Conservation (phyloP, 805 yeast genomes). For the Saturnispora saitoi region DNA sequence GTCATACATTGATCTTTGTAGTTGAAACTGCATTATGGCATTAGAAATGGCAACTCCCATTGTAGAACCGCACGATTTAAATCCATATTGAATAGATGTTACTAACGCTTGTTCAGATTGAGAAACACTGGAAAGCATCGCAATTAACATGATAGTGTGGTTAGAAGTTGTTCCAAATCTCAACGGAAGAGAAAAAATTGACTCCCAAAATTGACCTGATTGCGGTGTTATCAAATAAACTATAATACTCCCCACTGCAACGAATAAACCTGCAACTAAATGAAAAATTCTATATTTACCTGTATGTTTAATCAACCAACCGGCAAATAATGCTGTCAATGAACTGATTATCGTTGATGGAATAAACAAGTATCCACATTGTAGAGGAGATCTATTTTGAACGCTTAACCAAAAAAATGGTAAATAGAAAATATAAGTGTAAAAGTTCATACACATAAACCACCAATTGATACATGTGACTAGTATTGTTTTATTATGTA, state of each 20-base stretch:
- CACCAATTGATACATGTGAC: conserved; percentile 59
- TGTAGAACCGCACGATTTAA: conserved; percentile 45
- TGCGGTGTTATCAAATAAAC: conserved; percentile 19
- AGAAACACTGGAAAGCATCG: conserved; percentile 68
- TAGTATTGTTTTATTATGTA: conserved; percentile 50
- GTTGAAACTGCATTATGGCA: conserved; percentile 33
- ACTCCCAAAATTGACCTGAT: conserved; percentile 29
- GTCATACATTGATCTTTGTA: not conserved
- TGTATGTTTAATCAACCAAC: conserved; percentile 54
- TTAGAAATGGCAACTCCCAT: conserved; percentile 41
- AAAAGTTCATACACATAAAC: conserved; percentile 60
- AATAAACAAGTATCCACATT: conserved; percentile 33
- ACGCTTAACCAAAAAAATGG: conserved; percentile 46
- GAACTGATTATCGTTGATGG: conserved; percentile 62
- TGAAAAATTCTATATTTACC: conserved; percentile 52
- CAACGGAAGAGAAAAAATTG: conserved; percentile 37
- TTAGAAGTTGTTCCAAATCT: conserved; percentile 60
- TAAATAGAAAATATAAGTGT: conserved; percentile 52
- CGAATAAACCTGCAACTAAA: conserved; percentile 32
- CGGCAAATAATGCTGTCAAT: conserved; percentile 55
- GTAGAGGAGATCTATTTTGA: conserved; percentile 16
- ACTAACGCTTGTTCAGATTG: conserved; percentile 65
- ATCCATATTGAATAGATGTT: conserved; percentile 77
- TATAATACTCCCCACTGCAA: conserved; percentile 38
- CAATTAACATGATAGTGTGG: conserved; percentile 61